Evolutionary conservation across 2,329 filamentous ascomycete genomes (phyloP).

Genomic region (Shiraia bambusicola): DNA sequence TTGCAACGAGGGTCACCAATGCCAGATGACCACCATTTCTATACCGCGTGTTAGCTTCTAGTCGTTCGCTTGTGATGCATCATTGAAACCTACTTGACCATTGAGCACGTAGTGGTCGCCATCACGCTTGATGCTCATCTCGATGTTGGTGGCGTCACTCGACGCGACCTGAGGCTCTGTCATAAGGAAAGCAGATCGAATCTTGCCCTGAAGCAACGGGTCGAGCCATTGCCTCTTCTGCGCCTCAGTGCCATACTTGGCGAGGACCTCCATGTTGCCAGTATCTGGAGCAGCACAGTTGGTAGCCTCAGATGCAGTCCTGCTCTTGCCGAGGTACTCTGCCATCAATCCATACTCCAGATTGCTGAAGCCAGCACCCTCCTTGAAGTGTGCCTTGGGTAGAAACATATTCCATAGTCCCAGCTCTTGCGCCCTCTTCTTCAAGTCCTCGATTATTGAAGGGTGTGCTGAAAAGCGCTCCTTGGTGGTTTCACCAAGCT

Average conservation of each 20-base stretch:
- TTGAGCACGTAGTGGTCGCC: constrained; percentile 90
- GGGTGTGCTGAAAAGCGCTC: constrained; percentile 79
- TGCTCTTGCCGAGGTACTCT: constrained; percentile 87
- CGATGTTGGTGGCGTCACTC: constrained; percentile 90
- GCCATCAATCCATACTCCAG: constrained; percentile 98
- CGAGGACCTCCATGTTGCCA: constrained; percentile 92
- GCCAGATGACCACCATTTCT: constrained; percentile 99
- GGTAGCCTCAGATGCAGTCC: constrained; percentile 68
- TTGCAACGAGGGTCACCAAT: constrained; percentile 90
- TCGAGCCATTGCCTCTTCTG: constrained; percentile 84
- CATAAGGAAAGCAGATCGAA: constrained; percentile 90
- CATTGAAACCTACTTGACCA: constrained; percentile 62
- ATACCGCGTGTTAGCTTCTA: constrained; percentile 52
- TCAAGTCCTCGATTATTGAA: constrained; percentile 81
- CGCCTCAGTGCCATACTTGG: constrained; percentile 82
- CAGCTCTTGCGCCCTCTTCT: constrained; percentile 75
- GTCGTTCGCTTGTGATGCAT: neutral
- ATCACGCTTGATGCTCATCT: constrained; percentile 77
- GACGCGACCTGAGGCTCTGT: constrained; percentile 87
- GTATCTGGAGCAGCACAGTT: constrained; percentile 92
- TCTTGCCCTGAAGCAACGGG: constrained; percentile 79
- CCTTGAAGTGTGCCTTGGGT: constrained; percentile 90
- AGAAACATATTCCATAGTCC: constrained; percentile 99
- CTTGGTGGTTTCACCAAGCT: constrained; percentile 70
- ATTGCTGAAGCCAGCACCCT: constrained; percentile 92